These are phyloP conservation scores for Corylus americana DNA, from an alignment of 306 rosid species.

Conservation along the genomic window DNA sequence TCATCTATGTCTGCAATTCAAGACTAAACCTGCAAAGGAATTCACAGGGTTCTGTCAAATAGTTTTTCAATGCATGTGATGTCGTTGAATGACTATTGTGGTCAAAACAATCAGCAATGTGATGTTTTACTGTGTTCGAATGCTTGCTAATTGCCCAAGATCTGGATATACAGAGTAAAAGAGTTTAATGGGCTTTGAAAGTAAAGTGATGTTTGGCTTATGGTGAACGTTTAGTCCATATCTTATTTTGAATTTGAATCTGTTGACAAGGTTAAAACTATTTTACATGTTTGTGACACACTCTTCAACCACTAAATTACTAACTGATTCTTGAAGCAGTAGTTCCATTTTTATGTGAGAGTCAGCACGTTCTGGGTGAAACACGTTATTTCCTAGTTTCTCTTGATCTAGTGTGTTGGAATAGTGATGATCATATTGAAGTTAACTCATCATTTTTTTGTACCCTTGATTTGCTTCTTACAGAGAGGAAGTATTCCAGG, in stretches of 20 bases:
- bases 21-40: too few species aligned
- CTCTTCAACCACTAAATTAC: neutral
- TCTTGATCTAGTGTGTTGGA: neutral
- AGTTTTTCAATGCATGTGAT: too few species aligned
- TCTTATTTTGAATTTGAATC: neutral
- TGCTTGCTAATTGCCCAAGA: neutral
- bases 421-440: neutral
- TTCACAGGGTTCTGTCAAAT: too few species aligned
- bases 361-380: neutral
- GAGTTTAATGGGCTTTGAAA: neutral
- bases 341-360: neutral
- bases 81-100: neutral
- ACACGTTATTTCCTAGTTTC: neutral
- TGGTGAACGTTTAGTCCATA: neutral
- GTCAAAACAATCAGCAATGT: neutral
- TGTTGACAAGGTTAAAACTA: neutral
- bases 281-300: neutral
- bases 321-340: neutral
- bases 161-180: neutral
- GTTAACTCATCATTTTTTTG: neutral
- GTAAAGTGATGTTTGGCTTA: neutral
- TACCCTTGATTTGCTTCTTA: constrained; percentile 14
- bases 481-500: constrained; percentile 96
- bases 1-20: neutral
- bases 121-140: neutral